Conservation (phyloP, 2,329 filamentous ascomycete genomes). For the Orbilia blumenaviensis region DNA sequence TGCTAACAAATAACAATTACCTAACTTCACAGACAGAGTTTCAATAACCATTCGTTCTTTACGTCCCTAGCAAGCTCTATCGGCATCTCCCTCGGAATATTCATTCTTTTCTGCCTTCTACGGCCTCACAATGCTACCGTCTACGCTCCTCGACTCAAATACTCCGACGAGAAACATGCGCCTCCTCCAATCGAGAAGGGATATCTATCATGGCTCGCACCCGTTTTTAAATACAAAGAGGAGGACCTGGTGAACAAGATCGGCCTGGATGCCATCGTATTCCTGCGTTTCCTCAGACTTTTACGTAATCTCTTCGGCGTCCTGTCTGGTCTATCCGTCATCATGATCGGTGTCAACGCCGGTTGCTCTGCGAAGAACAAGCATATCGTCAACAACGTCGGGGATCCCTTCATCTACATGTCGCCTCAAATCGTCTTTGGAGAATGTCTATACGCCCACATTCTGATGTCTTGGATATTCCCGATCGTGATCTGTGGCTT, state of each 20-base stretch:
- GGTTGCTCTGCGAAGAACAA: constrained; percentile 54
- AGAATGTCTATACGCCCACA: constrained; percentile 68
- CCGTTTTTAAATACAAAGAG: constrained; percentile 81
- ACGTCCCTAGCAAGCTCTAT: constrained; percentile 83
- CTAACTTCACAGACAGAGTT: constrained; percentile 58
- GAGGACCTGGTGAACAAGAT: constrained; percentile 79
- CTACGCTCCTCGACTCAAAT: constrained; percentile 92
- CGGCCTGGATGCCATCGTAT: constrained; percentile 78
- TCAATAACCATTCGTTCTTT: constrained; percentile 70
- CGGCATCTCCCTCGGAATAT: constrained; percentile 76
- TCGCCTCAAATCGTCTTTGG: constrained; percentile 69
- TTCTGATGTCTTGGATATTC: constrained; percentile 71
- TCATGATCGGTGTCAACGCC: constrained; percentile 41
- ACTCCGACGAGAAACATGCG: constrained; percentile 87
- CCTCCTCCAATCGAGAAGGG: constrained; percentile 86
- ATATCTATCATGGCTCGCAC: constrained; percentile 85
- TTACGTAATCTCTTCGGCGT: constrained; percentile 47
- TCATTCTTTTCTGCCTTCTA: constrained; percentile 84
- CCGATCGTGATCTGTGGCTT: constrained; percentile 80
- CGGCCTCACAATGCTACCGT: constrained; percentile 91
- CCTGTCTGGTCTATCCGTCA: constrained; percentile 30
- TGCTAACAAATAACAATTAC: constrained; percentile 59
- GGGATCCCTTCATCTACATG: constrained; percentile 65
- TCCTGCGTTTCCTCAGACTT: constrained; percentile 53
- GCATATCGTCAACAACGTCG: not conserved